Evolutionary conservation across 306 rosid genomes (phyloP).

Genomic region (Luffa acutangula): DNA sequence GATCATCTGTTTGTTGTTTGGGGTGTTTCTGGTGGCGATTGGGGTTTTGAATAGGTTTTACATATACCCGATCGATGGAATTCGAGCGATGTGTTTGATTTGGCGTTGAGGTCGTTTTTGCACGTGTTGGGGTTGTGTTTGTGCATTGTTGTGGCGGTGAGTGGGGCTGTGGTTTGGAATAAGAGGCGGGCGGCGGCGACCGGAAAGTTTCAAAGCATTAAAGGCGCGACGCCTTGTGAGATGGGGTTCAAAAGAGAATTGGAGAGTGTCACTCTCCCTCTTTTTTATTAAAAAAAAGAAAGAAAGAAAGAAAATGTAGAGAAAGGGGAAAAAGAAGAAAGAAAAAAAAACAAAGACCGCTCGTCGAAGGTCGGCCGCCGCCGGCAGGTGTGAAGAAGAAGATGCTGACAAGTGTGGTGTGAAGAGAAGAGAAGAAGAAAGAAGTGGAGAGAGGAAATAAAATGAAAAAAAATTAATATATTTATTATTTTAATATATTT

Average conservation of each 20-base stretch:
- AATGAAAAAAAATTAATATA: no score
- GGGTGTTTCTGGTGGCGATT: conserved; percentile 34
- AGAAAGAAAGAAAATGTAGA: no score
- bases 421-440: no score
- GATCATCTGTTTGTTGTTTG: conserved; percentile 44
- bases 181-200: conserved; percentile 23
- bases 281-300: no score
- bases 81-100: conserved; percentile 25
- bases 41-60: conserved; percentile 32
- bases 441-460: no score
- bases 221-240: conserved; percentile 27
- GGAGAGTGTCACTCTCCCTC: no score
- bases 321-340: no score
- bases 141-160: conserved; percentile 26
- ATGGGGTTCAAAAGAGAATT: conserved; percentile 32
- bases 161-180: conserved; percentile 37
- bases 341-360: no score
- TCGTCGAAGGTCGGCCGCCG: no score
- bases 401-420: no score
- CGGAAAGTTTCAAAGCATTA: conserved; percentile 35
- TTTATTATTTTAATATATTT: no score
- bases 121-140: conserved; percentile 35
- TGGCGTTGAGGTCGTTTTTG: conserved; percentile 21
- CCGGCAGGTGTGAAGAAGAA: no score
- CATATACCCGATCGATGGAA: conserved; percentile 54